These are phyloP conservation scores for Candida boidinii DNA, from an alignment of 805 yeast species.

Conservation along the genomic window DNA sequence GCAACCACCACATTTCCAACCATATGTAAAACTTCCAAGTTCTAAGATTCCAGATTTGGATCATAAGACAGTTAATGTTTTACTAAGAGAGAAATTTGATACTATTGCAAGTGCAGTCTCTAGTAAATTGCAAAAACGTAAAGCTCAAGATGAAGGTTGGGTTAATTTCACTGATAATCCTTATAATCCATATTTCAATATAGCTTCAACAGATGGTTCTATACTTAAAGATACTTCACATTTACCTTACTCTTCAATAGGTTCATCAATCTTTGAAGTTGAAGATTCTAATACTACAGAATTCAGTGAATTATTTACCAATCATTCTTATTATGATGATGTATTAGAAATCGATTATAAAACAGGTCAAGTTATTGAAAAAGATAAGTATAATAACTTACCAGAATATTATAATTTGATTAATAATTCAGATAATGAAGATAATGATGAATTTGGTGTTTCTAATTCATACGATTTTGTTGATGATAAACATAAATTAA, in stretches of 20 bases:
- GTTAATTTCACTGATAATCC: slow-evolving; percentile 84
- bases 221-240: slow-evolving; percentile 45
- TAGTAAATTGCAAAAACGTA: slow-evolving; percentile 69
- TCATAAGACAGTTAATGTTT: slow-evolving; percentile 69
- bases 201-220: slow-evolving; percentile 42
- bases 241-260: slow-evolving; percentile 74
- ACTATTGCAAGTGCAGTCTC: slow-evolving; percentile 78
- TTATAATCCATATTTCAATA: slow-evolving; percentile 69
- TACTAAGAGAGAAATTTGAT: slow-evolving; percentile 64
- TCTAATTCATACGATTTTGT: slow-evolving; percentile 5
- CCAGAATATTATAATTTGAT: slow-evolving; percentile 38
- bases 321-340: slow-evolving; percentile 27
- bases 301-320: slow-evolving; percentile 33
- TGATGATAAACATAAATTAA: slow-evolving; percentile 10
- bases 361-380: slow-evolving; percentile 40
- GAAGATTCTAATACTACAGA: slow-evolving; percentile 51
- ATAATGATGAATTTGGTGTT: slow-evolving; percentile 8
- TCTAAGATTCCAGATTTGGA: slow-evolving; percentile 93
- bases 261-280: slow-evolving; percentile 58
- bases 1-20: slow-evolving; percentile 35
- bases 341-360: slow-evolving; percentile 33
- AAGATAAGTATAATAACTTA: slow-evolving; percentile 24
- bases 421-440: slow-evolving; percentile 15
- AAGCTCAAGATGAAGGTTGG: slow-evolving; percentile 64
- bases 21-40: slow-evolving; percentile 81